Evolutionary conservation across 129 eudicot species (phyloP), one percentile per base, ranked within the genome.

Genomic region (Flaveria robusta): DNA sequence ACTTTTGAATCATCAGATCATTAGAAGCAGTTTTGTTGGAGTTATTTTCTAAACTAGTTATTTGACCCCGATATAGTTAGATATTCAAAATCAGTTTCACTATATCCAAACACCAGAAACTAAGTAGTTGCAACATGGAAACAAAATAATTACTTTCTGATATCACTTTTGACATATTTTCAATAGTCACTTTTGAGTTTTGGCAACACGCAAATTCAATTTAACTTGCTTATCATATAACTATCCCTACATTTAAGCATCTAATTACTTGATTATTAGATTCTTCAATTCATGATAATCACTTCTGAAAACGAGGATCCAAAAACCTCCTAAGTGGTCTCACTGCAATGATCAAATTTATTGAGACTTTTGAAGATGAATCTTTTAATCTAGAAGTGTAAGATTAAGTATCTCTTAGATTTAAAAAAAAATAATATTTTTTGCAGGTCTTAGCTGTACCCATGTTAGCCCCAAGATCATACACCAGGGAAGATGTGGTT

Each of bases 391-490:
- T 29, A 65, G 16, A 49, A 19, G 16, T 65, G 52, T 10, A 8
- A 10, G n/a, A 51, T 55, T 55, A 41, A 59, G 1, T 46, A 59
- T 78, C 19, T 29, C 10, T 9, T 51, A 16, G 12, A 2, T 22
- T 22, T 0, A 37, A 2, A 37, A 37, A 2, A 37, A 2, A 13
- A 50, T 9, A 9, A 60, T 62, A 46, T 58, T 8, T 26, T 67
- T 70, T 60, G 16, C 70, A 94, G 99, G 97, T 91, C 34, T 75
- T 94, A 77, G 96, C 82, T 2, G 74, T 94, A 58, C 99, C 99
- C 52, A 94, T 94, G 99, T 79, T 94, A 79, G 92, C 91, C 15
- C 99, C 99, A 72, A 87, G 91, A 79, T 94, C 99, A 51, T 94
- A 94, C 83, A 94, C 99, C 27, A 85, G 97, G 46, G 99, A 94